Conservation (phyloP, 768 basidiomycete species). For the Crepidotus variabilis region DNA sequence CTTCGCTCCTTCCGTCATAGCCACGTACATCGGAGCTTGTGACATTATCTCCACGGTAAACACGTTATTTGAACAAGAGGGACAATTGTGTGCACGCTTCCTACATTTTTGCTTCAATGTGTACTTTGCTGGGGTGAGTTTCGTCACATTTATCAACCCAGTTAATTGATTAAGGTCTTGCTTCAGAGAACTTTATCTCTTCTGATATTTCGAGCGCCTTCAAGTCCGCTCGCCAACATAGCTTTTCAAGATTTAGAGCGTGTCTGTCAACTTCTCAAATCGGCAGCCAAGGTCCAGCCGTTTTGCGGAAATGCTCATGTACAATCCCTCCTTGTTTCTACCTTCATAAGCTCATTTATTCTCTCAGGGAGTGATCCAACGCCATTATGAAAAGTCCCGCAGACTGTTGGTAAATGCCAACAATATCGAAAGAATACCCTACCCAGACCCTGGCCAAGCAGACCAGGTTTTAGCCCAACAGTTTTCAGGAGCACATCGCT, state of each 20-base stretch:
- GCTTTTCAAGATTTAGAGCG: slow-evolving; percentile 61
- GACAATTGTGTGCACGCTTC: slow-evolving; percentile 60
- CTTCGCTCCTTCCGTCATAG: slow-evolving; percentile 68
- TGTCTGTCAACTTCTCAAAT: slow-evolving; percentile 52
- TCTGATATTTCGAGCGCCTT: slow-evolving; percentile 59
- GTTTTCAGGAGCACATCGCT: background rate
- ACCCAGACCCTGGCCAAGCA: background rate
- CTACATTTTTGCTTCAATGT: slow-evolving; percentile 74
- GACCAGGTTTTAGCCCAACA: background rate
- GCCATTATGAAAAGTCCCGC: background rate
- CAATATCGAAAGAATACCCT: background rate
- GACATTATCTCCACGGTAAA: slow-evolving; percentile 56
- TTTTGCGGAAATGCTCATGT: slow-evolving; percentile 60
- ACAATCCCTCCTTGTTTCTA: slow-evolving; percentile 18
- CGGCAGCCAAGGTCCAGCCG: slow-evolving; percentile 55
- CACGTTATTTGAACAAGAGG: slow-evolving; percentile 52
- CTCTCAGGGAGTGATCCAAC: background rate
- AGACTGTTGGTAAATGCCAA: background rate
- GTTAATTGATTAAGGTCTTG: slow-evolving; percentile 36
- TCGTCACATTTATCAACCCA: background rate
- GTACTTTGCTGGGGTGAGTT: slow-evolving; percentile 66
- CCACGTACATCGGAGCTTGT: slow-evolving; percentile 59
- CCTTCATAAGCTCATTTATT: background rate
- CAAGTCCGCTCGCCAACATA: slow-evolving; percentile 50
- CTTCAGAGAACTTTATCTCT: slow-evolving; percentile 47